Evolutionary conservation across 805 yeast species (phyloP), one percentile per base, ranked within the genome.

Genomic region (Schwanniomyces pseudopolymorphus): DNA sequence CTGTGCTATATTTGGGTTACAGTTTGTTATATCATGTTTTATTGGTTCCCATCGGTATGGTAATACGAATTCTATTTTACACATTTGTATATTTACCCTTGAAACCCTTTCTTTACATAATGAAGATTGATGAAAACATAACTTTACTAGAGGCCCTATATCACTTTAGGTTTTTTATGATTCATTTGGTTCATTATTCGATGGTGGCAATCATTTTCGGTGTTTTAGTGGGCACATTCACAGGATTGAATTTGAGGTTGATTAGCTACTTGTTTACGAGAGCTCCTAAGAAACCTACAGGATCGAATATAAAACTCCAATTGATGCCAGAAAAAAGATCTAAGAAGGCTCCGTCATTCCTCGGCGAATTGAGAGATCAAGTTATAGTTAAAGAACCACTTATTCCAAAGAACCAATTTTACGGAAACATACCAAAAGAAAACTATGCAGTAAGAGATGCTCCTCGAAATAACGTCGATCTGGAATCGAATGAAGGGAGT

Each of bases 121-220:
- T 48, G 5, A 40, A 27, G 9, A 21, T 48, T n/a, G 43, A 48
- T 16, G 42, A 40, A 21, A 40, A n/a, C 16, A 33, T 35, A 4
- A 20, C 40, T 10, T 24, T 35, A 7, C n/a, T 14, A 5, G 33
- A 38, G 4, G 8, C 28, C 9, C 17, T 44, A 7, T 33, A 40
- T 5, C 45, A 48, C 10, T 7, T 44, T 4, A 39, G 20, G 27
- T 33, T 41, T 24, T 48, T 48, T 33, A 13, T 41, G 10, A 38
- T 39, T 8, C 31, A 31, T 16, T 33, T 48, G 3, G 39, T 28
- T 17, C 51, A 48, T 28, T 48, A 44, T 35, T 24, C 38, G 9
- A 42, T 48, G 47, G 51, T 44, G 21, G 48, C 45, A 17, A 14
- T 41, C 3, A 38, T 48, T 14, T 46, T 48, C 24, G 51, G 51